phyloP scores from a whole-genome alignment of 257 asterid genomes.

The Datura wrightii region DNA sequence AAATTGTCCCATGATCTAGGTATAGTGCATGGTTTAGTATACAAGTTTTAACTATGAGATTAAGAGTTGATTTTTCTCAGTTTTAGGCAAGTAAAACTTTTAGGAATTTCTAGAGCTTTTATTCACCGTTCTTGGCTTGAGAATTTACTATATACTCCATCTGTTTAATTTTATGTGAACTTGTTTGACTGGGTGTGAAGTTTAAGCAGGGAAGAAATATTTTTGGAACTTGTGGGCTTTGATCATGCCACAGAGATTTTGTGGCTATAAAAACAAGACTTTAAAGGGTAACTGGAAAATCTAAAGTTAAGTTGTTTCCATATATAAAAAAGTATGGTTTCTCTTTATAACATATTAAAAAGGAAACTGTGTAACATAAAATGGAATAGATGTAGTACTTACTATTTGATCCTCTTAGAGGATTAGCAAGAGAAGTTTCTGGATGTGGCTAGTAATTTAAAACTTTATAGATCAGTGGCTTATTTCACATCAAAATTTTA shows the following conservation, averaged over 20 bases:
- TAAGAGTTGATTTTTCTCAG: no score
- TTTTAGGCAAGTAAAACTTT: neutral
- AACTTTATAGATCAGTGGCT: no score
- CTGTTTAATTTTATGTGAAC: neutral
- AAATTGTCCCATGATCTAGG: neutral
- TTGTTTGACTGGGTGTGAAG: neutral
- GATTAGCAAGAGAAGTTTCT: neutral
- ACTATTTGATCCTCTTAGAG: constrained; percentile 19
- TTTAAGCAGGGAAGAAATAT: neutral
- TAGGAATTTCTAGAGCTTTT: neutral
- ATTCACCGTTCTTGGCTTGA: neutral
- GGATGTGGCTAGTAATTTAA: neutral
- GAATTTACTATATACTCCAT: neutral
- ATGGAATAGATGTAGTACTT: neutral
- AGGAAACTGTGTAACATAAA: neutral
- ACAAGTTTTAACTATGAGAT: no score
- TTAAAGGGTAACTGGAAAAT: neutral
- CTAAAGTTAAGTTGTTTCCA: neutral
- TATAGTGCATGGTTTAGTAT: neutral
- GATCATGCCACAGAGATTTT: neutral
- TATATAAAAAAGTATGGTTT: neutral
- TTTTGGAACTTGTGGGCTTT: neutral
- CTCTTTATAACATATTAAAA: neutral
- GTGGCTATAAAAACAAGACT: neutral
- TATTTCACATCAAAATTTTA: no score